Evolutionary conservation across 495 filamentous ascomycete genomes (phyloP).

Genomic region (Neurospora sp.): DNA sequence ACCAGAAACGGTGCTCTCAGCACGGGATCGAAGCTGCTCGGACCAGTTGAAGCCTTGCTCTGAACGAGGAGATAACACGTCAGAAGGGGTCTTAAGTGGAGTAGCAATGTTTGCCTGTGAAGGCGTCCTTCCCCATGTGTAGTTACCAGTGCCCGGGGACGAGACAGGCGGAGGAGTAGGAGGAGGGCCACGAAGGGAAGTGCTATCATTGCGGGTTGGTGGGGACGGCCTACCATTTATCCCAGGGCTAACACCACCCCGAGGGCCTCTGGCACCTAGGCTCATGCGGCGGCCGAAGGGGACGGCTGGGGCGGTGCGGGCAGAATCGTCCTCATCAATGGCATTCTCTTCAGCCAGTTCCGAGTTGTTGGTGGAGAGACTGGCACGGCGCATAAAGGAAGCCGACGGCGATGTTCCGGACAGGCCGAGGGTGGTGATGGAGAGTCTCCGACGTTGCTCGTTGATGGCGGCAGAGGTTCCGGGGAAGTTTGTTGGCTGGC

Average conservation of each 20-base stretch:
- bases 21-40: slow-evolving; percentile 81
- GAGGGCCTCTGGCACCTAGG: slow-evolving; percentile 58
- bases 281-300: slow-evolving; percentile 83
- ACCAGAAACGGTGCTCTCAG: slow-evolving; percentile 63
- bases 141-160: slow-evolving; percentile 11
- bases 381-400: slow-evolving; percentile 55
- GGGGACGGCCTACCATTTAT: slow-evolving; percentile 38
- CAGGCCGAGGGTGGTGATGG: slow-evolving; percentile 75
- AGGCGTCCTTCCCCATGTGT: slow-evolving; percentile 21
- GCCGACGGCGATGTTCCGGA: slow-evolving; percentile 60
- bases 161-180: slow-evolving; percentile 14
- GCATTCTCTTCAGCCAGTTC: slow-evolving; percentile 78
- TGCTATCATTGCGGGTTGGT: slow-evolving; percentile 18
- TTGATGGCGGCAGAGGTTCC: slow-evolving; percentile 55
- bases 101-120: slow-evolving; percentile 45
- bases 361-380: slow-evolving; percentile 64
- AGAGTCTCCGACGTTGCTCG: slow-evolving; percentile 74
- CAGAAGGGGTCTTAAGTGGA: slow-evolving; percentile 48
- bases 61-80: slow-evolving; percentile 45
- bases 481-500: slow-evolving; percentile 38
- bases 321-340: slow-evolving; percentile 65
- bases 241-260: slow-evolving; percentile 35
- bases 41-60: slow-evolving; percentile 91
- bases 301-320: slow-evolving; percentile 46
- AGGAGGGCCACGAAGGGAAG: slow-evolving; percentile 10